Evolutionary conservation across 768 basidiomycete genomes (phyloP).

Genomic region (Tricholoma hemisulphureum): DNA sequence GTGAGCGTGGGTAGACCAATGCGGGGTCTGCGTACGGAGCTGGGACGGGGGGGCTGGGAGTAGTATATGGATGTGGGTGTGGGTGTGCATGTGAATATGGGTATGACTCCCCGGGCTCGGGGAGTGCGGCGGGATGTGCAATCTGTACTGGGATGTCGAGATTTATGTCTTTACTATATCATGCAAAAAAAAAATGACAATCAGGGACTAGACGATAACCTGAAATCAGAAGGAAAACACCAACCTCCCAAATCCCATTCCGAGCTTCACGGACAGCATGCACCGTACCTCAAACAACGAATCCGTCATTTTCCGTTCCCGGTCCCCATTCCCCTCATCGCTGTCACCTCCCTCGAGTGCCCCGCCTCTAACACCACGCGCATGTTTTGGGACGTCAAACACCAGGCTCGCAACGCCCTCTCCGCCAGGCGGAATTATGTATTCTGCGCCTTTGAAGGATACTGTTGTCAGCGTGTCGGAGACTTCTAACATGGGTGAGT

Average conservation of each 20-base stretch:
- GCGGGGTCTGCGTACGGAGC: slow-evolving; percentile 36
- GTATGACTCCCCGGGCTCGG: slow-evolving; percentile 27
- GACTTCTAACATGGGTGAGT: slow-evolving; percentile 43
- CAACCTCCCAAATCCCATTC: slow-evolving; percentile 73
- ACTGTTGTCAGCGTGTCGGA: slow-evolving; percentile 69
- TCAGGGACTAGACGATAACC: background rate
- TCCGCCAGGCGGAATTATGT: slow-evolving; percentile 66
- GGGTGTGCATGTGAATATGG: slow-evolving; percentile 20
- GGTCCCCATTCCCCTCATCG: slow-evolving; percentile 57
- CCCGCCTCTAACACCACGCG: slow-evolving; percentile 66
- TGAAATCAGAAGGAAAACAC: slow-evolving; percentile 16
- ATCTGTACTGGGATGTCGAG: slow-evolving; percentile 64
- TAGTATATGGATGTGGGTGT: slow-evolving; percentile 14
- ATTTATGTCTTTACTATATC: slow-evolving; percentile 64
- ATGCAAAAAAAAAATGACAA: slow-evolving; percentile 3
- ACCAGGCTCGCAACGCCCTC: slow-evolving; percentile 81
- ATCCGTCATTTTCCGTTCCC: slow-evolving; percentile 36
- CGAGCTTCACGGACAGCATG: slow-evolving; percentile 57
- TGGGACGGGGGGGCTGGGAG: slow-evolving; percentile 23
- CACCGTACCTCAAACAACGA: slow-evolving; percentile 71
- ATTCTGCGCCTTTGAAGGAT: slow-evolving; percentile 72
- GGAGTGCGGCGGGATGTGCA: slow-evolving; percentile 57
- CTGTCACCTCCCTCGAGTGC: slow-evolving; percentile 51
- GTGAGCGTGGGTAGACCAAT: slow-evolving; percentile 37
- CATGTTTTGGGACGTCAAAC: slow-evolving; percentile 70